A percentile compares a stretch with the other conserved stretches of the same genome.
These are phyloP conservation scores for Microstegium vimineum DNA, from an alignment of 176 grass and related monocot genomes.

Conservation along the genomic window DNA sequence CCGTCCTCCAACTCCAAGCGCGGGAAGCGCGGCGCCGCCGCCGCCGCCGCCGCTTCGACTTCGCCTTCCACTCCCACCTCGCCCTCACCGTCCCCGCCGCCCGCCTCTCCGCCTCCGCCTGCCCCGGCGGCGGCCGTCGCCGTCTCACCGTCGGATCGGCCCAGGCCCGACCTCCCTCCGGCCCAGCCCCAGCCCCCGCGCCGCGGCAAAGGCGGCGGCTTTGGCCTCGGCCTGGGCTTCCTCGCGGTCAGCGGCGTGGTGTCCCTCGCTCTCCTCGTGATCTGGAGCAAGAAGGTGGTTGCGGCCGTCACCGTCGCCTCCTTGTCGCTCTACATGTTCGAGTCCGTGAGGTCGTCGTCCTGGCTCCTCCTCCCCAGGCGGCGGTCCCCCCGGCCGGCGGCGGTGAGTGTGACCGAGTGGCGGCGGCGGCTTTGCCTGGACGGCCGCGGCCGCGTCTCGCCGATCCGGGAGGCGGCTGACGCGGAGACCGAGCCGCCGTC, in stretches of 20 bases:
- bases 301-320: constrained; percentile 48
- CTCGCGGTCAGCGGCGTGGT: constrained; percentile 46
- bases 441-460: constrained; percentile 55
- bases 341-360: constrained; percentile 32
- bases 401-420: neutral
- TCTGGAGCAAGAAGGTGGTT: constrained; percentile 78
- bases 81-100: neutral
- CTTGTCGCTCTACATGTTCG: constrained; percentile 60
- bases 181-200: neutral
- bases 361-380: neutral
- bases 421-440: constrained; percentile 26
- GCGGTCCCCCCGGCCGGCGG: neutral
- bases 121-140: neutral
- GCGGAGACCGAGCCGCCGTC: constrained; percentile 36
- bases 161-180: neutral
- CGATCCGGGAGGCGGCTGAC: constrained; percentile 63
- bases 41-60: neutral
- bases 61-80: neutral
- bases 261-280: constrained; percentile 58
- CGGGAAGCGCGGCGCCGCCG: constrained; percentile 24
- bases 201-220: neutral
- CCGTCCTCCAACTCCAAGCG: constrained; percentile 36
- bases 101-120: neutral
- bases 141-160: neutral
- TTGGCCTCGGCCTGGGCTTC: constrained; percentile 41